phyloP scores from a whole-genome alignment of 1,284 basidiomycete genomes.

The Volvariella volvacea region DNA sequence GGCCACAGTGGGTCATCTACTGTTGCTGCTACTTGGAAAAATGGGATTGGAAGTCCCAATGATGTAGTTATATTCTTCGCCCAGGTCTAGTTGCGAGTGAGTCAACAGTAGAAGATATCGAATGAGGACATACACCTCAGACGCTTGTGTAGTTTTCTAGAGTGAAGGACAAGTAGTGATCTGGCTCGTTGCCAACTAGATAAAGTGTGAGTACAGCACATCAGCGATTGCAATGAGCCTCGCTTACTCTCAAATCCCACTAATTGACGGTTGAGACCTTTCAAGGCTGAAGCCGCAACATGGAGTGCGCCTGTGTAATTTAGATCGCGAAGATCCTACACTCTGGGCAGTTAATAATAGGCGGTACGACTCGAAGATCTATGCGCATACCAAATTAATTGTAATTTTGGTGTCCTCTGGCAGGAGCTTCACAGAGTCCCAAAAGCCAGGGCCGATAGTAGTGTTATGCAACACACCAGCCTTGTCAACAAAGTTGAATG shows the following conservation, averaged over 20 bases:
- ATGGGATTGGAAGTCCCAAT: constrained; percentile 27
- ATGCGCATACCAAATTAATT: constrained; percentile 30
- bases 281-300: constrained; percentile 34
- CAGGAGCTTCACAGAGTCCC: constrained; percentile 36
- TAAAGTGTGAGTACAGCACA: constrained; percentile 2
- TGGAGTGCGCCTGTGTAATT: constrained; percentile 32
- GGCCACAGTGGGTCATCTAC: constrained; percentile 46
- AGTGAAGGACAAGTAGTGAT: constrained; percentile 37
- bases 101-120: neutral
- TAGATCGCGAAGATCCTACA: constrained; percentile 35
- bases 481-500: constrained; percentile 37
- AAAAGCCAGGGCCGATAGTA: constrained; percentile 42
- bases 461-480: constrained; percentile 38
- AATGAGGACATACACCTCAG: constrained; percentile 29
- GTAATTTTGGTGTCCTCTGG: constrained; percentile 38
- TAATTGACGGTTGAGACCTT: constrained; percentile 31
- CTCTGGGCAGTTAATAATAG: neutral
- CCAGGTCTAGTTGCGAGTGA: constrained; percentile 27
- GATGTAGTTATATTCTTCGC: constrained; percentile 35
- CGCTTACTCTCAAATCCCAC: constrained; percentile 38
- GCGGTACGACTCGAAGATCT: neutral
- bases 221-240: neutral
- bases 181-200: constrained; percentile 46
- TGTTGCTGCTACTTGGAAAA: constrained; percentile 40
- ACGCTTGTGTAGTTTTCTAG: constrained; percentile 33